phyloP scores from a whole-genome alignment of 768 basidiomycete genomes.

The Hirschioporus abietinus region DNA sequence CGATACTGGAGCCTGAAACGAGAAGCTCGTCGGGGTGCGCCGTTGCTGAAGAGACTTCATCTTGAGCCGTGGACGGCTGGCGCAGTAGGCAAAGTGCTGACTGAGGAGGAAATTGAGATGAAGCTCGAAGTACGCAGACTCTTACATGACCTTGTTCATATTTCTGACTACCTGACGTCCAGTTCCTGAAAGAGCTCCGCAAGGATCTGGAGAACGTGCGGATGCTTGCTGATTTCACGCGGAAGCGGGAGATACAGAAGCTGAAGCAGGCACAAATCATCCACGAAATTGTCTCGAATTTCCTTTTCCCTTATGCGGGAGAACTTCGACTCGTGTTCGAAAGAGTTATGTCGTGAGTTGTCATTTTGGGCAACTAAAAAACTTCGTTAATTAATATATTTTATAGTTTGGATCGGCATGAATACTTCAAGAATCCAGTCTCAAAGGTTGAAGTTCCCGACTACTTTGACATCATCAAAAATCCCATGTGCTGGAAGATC shows the following conservation, averaged over 20 bases:
- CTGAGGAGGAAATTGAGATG: slow-evolving; percentile 75
- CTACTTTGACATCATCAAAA: slow-evolving; percentile 81
- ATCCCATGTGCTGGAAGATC: slow-evolving; percentile 84
- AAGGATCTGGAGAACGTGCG: slow-evolving; percentile 74
- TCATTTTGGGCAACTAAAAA: background rate
- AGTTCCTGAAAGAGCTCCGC: slow-evolving; percentile 58
- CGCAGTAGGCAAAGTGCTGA: slow-evolving; percentile 54
- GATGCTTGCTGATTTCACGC: slow-evolving; percentile 56
- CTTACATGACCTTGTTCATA: background rate
- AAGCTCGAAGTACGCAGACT: slow-evolving; percentile 66
- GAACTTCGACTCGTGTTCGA: slow-evolving; percentile 62
- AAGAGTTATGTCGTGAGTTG: slow-evolving; percentile 60
- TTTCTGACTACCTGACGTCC: slow-evolving; percentile 27
- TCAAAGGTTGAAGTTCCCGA: slow-evolving; percentile 76
- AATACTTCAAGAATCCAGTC: slow-evolving; percentile 81
- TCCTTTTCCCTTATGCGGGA: slow-evolving; percentile 64
- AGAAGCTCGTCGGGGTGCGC: slow-evolving; percentile 89
- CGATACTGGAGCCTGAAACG: slow-evolving; percentile 98
- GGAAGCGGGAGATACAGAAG: slow-evolving; percentile 81
- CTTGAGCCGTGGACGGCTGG: slow-evolving; percentile 96
- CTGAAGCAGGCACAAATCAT: slow-evolving; percentile 61
- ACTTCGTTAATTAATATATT: slow-evolving; percentile 9
- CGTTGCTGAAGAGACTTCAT: slow-evolving; percentile 87
- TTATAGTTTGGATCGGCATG: slow-evolving; percentile 62
- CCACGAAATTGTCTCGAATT: slow-evolving; percentile 54